Percentiles rank a stretch among this genome's conserved stretches.
Evolutionary conservation across 305 asterid species (phyloP).

Genomic region (Fraxinus sp.): DNA sequence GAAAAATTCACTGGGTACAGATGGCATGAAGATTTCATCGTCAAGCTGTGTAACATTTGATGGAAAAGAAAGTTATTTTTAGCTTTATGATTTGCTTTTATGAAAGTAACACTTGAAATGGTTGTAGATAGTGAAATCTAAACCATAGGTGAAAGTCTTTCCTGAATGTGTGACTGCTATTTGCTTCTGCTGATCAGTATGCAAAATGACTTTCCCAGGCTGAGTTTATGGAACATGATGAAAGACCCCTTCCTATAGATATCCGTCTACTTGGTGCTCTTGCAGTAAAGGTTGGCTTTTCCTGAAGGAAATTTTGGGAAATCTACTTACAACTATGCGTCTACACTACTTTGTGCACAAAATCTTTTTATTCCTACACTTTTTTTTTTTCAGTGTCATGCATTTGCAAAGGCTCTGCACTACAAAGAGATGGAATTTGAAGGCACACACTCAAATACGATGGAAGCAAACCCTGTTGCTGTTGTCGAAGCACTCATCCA

Average conservation of each 20-base stretch:
- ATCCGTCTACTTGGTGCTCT: conserved; percentile 98
- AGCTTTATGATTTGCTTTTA: conserved; percentile 3
- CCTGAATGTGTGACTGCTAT: conserved; percentile 18
- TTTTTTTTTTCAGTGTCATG: conserved; percentile 73
- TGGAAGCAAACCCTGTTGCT: conserved; percentile 95
- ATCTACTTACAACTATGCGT: conserved; percentile 4
- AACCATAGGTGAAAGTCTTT: conserved; percentile 7
- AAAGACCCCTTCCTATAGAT: conserved; percentile 95
- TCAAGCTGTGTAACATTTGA: neutral
- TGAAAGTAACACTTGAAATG: conserved; percentile 16
- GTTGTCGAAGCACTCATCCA: conserved; percentile 98
- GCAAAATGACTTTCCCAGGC: conserved; percentile 57
- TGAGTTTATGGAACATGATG: conserved; percentile 99
- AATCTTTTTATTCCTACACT: conserved; percentile 15
- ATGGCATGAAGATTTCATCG: neutral
- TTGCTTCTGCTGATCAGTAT: conserved; percentile 28
- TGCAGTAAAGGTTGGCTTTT: conserved; percentile 73
- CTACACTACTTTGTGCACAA: neutral
- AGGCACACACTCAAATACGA: conserved; percentile 78
- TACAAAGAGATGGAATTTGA: conserved; percentile 99
- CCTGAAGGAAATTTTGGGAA: conserved; percentile 4
- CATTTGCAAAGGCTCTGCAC: conserved; percentile 98
- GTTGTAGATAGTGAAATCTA: conserved; percentile 7
- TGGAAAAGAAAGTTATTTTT: neutral
- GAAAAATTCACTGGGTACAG: neutral